Evolutionary conservation across 768 basidiomycete species (phyloP), one percentile per base, ranked within the genome.

Genomic region (Pleurotus tuber-regium): DNA sequence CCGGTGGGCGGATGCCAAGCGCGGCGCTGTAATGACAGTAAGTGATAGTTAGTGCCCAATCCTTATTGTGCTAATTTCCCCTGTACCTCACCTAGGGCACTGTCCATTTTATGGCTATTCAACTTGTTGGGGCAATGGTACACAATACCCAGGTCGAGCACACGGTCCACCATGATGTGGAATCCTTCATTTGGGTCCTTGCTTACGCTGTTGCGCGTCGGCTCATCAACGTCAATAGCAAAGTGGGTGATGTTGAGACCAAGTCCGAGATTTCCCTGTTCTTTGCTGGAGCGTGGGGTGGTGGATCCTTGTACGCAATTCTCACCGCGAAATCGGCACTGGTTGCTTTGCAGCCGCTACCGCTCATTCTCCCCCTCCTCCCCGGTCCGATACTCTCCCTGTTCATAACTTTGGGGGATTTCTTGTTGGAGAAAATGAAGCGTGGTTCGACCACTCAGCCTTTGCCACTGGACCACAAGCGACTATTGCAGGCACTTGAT

Each of bases 31-130:
- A 18, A 57, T 59, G 53, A 55, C 60, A 2, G 60, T 59, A 47
- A 54, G 46, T 36, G 41, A 10, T 35, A 14, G 19, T 35, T 10
- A 29, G 31, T 36, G 7, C 21, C 25, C 21, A 28, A 38, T 47
- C 23, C 19, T 33, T 36, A 35, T 8, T 21, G 28, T 48, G 10
- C 12, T n/a, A 5, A 11, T 33, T 14, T 25, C 38, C 24, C n/a
- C 35, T 53, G 26, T 24, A 14, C 26, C 23, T 36, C 35, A 55
- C 23, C 10, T 23, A 56, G 62, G 62, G 61, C 19, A 63, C 61
- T 4, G 38, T 57, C 18, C 62, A 62, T 18, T 61, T 64, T 53
- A 59, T 64, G 61, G 56, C 61, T n/a, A 31, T 21, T 4, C 39
- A 51, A 25, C 43, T 53, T 29, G 36, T 59, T 30, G 23, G 35